Evolutionary conservation across 495 filamentous ascomycete genomes (phyloP), one percentile per base, ranked within the genome.

Genomic region (Aspergillus conjunctus): DNA sequence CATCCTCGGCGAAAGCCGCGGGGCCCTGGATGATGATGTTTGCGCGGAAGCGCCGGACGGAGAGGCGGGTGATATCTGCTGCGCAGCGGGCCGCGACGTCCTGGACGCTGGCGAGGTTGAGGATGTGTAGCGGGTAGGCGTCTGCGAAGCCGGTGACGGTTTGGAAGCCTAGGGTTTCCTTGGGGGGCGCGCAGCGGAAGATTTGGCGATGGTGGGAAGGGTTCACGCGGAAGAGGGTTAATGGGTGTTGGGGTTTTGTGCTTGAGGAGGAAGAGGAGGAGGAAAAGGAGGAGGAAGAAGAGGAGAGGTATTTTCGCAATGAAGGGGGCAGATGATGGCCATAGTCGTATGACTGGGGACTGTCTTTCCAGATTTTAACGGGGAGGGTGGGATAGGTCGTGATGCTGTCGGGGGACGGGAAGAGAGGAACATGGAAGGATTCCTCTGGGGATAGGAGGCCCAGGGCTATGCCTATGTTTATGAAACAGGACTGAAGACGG

Each of bases 61-160:
- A 87, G 12, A 97, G 78, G 44, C 80, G 79, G 0, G 81, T 83
- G 31, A 91, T 83, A 32, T 83, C 78, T 8, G 70, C 63, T 31
- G 76, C 76, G 22, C 92, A 81, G 20, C 69, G 66, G 1, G 59
- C 54, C 44, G 77, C 83, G 8, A 88, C 72, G 56, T 92, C 85
- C 7, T 83, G 83, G 26, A 95, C 80, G 62, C 87, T 92, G 44
- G 87, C 78, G 10, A 97, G 76, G 61, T 85, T 93, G 34, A 95
- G 72, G 8, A 97, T 71, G 66, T 96, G 91, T 31, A 98, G 75
- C 4, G 93, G 92, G 70, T 94, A 98, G 71, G 91, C 87, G 73
- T 98, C 93, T 56, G 88, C 87, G 68, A 96, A 96, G 59, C 89
- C 90, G 0, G 88, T 86, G 10, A 85, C 81, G 5, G 91, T 83